Evolutionary conservation across 352 stramenopile genomes (phyloP).

Genomic region (Globisporangium cederbergense): DNA sequence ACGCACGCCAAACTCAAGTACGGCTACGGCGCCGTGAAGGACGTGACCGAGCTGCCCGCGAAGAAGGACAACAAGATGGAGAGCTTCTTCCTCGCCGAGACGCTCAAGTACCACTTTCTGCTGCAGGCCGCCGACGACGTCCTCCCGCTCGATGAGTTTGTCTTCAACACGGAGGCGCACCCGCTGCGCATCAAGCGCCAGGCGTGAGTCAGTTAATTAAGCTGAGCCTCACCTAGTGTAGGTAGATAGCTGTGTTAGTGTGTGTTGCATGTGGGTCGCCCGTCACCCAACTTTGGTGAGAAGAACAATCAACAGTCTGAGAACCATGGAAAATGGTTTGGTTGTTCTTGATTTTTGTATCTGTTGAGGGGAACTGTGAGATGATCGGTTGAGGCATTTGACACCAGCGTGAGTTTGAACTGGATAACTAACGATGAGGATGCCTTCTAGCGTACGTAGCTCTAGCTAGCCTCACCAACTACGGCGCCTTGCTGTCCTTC

Average conservation of each 20-base stretch:
- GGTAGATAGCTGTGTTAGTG: conserved; percentile 4
- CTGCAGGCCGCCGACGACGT: conserved; percentile 79
- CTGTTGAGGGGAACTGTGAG: too few relatives aligned
- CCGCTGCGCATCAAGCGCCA: conserved; percentile 64
- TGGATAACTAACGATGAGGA: background rate
- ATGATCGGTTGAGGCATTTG: too few relatives aligned
- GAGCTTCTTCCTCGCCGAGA: conserved; percentile 98
- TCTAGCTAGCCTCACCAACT: conserved; percentile 7
- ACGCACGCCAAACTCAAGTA: conserved; percentile 85
- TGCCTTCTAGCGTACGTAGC: background rate
- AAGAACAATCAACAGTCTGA: too few relatives aligned
- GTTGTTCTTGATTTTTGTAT: too few relatives aligned
- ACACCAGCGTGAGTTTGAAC: background rate
- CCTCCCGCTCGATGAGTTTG: conserved; percentile 91
- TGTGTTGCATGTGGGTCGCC: background rate
- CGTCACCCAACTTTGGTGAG: too few relatives aligned
- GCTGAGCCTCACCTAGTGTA: background rate
- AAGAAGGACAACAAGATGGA: conserved; percentile 95
- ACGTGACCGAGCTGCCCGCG: conserved; percentile 45
- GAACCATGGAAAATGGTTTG: too few relatives aligned
- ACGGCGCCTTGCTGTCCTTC: conserved; percentile 43
- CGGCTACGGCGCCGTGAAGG: conserved; percentile 79
- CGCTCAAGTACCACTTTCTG: conserved; percentile 98
- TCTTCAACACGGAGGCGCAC: conserved; percentile 97
- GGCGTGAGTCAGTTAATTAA: background rate